Base-by-base conservation (phyloP, 805 yeast genomes). In the Brettanomyces nanus region DNA sequence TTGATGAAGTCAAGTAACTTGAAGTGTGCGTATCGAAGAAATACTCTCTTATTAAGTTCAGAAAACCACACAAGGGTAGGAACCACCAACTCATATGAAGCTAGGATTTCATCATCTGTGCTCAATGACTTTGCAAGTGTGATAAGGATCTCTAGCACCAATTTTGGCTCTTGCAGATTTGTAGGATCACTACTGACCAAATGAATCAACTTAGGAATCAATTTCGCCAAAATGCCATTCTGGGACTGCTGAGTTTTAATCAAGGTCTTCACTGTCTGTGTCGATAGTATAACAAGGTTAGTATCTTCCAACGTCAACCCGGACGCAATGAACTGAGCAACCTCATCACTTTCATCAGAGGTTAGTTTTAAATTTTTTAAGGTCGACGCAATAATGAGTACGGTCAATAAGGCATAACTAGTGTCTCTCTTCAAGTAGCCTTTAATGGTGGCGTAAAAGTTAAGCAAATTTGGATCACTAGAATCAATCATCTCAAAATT, bases 191-290 rank as follows among this genome's bases (percentile, higher is more conserved):
- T 34, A 6, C 46, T 36, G 13, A 53, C 23, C 19, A 43, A 45
- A 28, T 60, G 43, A 1, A 77, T 58, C 13, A 77, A 48, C 26
- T 59, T 59, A 6, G 77, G 71, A 3, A 82, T 55, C 21, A 75
- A 51, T 13, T 58, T 58, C 39, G 66, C 65, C 28, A 78, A 59
- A 1, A 72, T 53, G 4, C 47, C 39, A 4, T 62, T 56, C 6
- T 69, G 61, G 4, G 65, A 19, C 0, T 47, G 45, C 5, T 51
- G 54, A 3, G 54, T 39, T 6, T 59, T 51, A 29, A 81, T 63
- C 31, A 85, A 59, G 0, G 79, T 65, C 47, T 70, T 79, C 36
- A 81, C 63, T 13, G 92, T 79, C 45, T 80, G 87, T 10, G 78
- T 62, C 0, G 73, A 63, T 7, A 74, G 59, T 0, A 64, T 54